Base-by-base conservation (phyloP, 306 rosid species). In the Trifolium fragiferum region DNA sequence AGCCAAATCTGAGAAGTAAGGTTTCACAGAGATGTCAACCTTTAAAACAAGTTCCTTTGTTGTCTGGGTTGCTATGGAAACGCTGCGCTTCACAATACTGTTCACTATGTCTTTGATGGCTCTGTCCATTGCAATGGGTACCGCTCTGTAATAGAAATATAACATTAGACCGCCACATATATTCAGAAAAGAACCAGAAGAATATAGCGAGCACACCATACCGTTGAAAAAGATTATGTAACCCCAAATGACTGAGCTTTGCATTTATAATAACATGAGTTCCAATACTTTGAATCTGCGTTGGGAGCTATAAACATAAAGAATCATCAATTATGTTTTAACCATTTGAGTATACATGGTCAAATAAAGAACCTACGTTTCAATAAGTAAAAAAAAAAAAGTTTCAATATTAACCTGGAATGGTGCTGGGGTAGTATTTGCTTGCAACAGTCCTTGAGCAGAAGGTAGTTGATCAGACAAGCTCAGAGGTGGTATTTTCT, bases 61-160 rank as follows among this genome's bases (percentile, higher is more conserved):
- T 32, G 99, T 95, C 82, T 95, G 98, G 51, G 99, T 90, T 37
- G 98, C 99, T 78, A 95, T 95, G 72, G 99, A 95, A 74, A 95
- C 98, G 80, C 96, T 92, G 27, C 99, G 99, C 84, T 92, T 97
- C 79, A 95, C 97, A 67, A 95, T 90, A 61, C 92, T 81, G 67
- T 89, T 15, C 76, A 92, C 97, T 32, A 92, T 95, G 67, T 95
- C 97, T 77, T 90, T 92, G 80, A 95, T 91, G 69, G 99, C 98
- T 86, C 93, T 85, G 71, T 95, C 97, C 98, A 95, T 92, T 25
- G 99, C 98, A 79, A 89, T 75, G 10, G 98, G 98, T 65, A 95
- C 98, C 38, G 78, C 83, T 84, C 99, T 92, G 86, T 50, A 78
- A 73, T 76, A 63, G 55, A 58, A 0, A 58, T 49, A 79, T 8